Evolutionary conservation across 2,329 filamentous ascomycete species (phyloP).

Genomic region (Diaporthe ampelina): DNA sequence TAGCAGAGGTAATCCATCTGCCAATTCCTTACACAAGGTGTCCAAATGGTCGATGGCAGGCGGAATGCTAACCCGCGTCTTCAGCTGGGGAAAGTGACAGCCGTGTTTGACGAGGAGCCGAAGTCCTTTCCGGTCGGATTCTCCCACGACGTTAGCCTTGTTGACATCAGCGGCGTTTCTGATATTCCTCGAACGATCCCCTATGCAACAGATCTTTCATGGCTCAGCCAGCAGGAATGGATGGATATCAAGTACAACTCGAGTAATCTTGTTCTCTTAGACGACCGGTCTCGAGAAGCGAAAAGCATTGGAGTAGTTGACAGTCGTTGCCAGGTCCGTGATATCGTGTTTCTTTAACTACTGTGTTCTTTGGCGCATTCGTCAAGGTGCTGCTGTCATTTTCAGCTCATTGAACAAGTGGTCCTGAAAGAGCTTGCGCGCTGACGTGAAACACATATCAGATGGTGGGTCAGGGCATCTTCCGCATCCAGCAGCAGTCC

Average conservation of each 20-base stretch:
- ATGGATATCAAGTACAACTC: conserved; percentile 16
- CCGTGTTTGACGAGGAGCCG: neutral
- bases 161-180: neutral
- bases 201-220: neutral
- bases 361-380: neutral
- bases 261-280: neutral
- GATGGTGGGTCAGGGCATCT: conserved; percentile 19
- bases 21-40: accelerated
- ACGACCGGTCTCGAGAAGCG: neutral
- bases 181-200: neutral
- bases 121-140: neutral
- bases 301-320: conserved; percentile 10
- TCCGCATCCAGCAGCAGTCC: conserved; percentile 16
- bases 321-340: neutral
- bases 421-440: neutral
- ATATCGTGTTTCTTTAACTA: neutral
- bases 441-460: neutral
- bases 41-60: neutral
- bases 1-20: neutral
- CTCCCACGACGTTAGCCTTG: neutral
- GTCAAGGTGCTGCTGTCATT: neutral
- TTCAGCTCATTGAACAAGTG: neutral
- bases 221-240: conserved; percentile 7
- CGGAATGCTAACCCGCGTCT: neutral
- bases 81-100: neutral